Evolutionary conservation across 1,284 basidiomycete species (phyloP).

Genomic region (Vanrija sp.): DNA sequence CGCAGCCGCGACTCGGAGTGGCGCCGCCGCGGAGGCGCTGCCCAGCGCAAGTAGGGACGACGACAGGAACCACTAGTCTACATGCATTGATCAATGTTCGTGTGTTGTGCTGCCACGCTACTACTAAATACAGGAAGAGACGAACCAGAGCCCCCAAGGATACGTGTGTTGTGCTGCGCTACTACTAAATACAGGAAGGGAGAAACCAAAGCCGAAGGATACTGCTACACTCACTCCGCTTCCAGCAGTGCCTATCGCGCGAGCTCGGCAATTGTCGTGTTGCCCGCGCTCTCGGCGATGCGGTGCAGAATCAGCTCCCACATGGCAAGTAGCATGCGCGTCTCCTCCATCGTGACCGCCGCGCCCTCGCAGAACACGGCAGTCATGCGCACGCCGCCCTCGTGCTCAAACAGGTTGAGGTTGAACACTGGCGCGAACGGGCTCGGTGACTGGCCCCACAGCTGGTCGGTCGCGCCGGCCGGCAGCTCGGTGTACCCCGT

Average conservation of each 20-base stretch:
- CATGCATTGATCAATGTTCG: no score
- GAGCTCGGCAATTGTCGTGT: slow-evolving; percentile 6
- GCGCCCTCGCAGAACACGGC: slow-evolving; percentile 28
- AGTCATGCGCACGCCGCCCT: slow-evolving; percentile 27
- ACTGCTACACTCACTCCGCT: no score
- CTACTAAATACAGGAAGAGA: no score
- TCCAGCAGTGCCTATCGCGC: neutral
- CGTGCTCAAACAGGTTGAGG: slow-evolving; percentile 29
- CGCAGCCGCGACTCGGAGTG: neutral
- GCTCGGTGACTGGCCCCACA: slow-evolving; percentile 28
- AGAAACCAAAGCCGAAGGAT: no score
- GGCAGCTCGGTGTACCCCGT: slow-evolving; percentile 27
- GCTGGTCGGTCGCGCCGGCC: slow-evolving; percentile 23
- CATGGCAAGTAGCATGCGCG: slow-evolving; percentile 4
- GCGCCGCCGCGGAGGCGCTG: neutral
- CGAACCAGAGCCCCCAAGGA: no score
- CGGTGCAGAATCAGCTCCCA: slow-evolving; percentile 8
- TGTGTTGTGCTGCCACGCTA: no score
- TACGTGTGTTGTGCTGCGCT: no score
- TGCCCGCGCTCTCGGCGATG: slow-evolving; percentile 5
- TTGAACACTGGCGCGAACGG: slow-evolving; percentile 22
- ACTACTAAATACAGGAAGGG: no score
- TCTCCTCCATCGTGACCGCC: slow-evolving; percentile 10
- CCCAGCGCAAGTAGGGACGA: no score
- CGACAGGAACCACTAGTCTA: no score